Evolutionary conservation across 1,284 basidiomycete genomes (phyloP), one percentile per base, ranked within the genome.

Genomic region (Melampsora americana): DNA sequence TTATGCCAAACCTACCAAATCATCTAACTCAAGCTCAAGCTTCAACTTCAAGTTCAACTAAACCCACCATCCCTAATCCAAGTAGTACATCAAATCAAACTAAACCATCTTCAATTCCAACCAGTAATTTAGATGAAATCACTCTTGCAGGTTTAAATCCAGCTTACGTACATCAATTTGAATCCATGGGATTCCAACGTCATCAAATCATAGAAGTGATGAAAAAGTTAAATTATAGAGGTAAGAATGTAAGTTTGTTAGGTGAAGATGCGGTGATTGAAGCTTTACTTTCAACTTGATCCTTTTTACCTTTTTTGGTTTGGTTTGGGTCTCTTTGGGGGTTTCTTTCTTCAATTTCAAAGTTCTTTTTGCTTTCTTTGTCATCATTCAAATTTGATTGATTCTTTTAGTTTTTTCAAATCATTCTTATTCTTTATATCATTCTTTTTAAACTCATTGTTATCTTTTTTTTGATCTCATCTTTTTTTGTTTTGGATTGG

Each of bases 171-270:
- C 78, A 80, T 59, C 83, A 84, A 77, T 86, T 86, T 75, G 82
- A 82, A 66, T 81, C 83, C 32, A 85, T 85, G 84, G 85, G 85
- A 6, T 86, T 86, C 77, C 81, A 82, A 12, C 79, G 83, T 73
- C 74, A 78, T 12, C 80, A 83, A 44, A 84, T 85, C 28, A 78
- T 79, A 32, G 78, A 78, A 16, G 66, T 75, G 14, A 86, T 97
- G 78, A 89, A 91, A 80, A 87, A 90, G 79, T 83, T 96, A 82
- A 97, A 99, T 84, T 99, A 98, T 84, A 89, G 95, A 23, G 95
- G 92, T 16, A 84, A 85, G 32, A 90, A 90, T 80, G 86, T 87
- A 59, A 82, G 84, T 46, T 87, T 86, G 79, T 88, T 89, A 78
- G 83, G 85, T 69, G 87, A 89, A 78, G 88, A 89, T 80, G 84